Base-by-base conservation (phyloP, 1,139 yeast species). In the Candida sanyaensis region DNA sequence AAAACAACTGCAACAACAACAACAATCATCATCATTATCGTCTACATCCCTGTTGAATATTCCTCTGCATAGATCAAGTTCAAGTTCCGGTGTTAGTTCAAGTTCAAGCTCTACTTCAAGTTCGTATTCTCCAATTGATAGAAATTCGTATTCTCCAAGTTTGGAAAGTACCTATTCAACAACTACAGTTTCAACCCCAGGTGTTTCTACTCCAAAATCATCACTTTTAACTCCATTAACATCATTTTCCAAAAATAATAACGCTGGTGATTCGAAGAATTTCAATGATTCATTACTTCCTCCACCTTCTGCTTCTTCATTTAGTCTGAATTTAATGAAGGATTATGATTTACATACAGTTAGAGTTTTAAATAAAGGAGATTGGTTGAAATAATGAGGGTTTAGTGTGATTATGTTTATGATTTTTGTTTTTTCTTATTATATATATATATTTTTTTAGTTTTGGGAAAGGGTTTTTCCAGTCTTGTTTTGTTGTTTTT, bases 311-410 rank as follows among this genome's bases (percentile, higher is more conserved):
- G 41, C 10, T 7, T 23, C 40, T 4, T 12, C 10, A 6, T 23
- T 33, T 21, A 39, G n/a, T 5, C 24, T 21, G 28, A 36, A 24
- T 30, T 31, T 32, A 17, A 27, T 28, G 28, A 38, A 38, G 3
- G 48, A 38, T 41, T 48, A 46, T 17, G 52, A 50, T 42, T 37
- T 27, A 6, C 32, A 37, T 37, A 33, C 50, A n/a, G 44, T 50
- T 34, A 44, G 43, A 29, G 44, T 42, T 8, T 39, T 50, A 29
- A 45, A 47, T 42, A 49, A 42, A 42, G 39, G 45, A n/a, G 39
- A 44, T 11, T 50, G 48, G 45, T 42, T 44, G 42, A 48, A 48
- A 28, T 42, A 46, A 36, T 26, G 10, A 17, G 21, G 17, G 12
- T 32, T 32, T 6, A 6, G 21, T 17, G 6, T 33, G 10, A 8